phyloP scores from a whole-genome alignment of 257 asterid genomes.

The Nicotiana obtusifolia region DNA sequence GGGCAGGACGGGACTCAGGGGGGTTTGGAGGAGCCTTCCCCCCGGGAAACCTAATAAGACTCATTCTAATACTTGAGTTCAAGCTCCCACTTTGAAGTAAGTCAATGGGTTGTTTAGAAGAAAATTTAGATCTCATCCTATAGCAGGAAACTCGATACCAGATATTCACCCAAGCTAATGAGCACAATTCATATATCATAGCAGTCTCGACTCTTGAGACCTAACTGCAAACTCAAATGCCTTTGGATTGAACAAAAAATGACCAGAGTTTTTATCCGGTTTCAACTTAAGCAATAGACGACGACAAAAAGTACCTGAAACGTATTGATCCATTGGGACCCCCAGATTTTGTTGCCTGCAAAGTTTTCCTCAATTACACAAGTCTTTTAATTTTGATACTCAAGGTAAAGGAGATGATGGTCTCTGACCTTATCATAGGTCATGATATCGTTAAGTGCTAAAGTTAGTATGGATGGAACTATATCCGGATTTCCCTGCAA shows the following conservation, averaged over 20 bases:
- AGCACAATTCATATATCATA: not conserved
- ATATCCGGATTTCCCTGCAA: slow-evolving; percentile 67
- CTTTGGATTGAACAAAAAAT: slow-evolving; percentile 1
- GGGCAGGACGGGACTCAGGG: too few species aligned
- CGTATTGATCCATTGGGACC: slow-evolving; percentile 97
- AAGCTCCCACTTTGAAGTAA: too few species aligned
- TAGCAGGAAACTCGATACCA: not conserved
- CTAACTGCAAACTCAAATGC: not conserved
- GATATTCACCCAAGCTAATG: not conserved
- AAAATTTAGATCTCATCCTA: not conserved
- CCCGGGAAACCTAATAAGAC: too few species aligned
- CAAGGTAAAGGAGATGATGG: slow-evolving; percentile 9
- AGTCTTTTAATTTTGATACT: slow-evolving; percentile 14
- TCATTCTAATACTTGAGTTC: too few species aligned
- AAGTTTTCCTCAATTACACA: slow-evolving; percentile 25
- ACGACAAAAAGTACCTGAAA: slow-evolving; percentile 51
- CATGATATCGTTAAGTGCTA: slow-evolving; percentile 80
- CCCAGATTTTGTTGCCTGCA: slow-evolving; percentile 92
- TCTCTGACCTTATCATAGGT: slow-evolving; percentile 88
- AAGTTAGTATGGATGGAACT: slow-evolving; percentile 60
- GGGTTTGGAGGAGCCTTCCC: too few species aligned
- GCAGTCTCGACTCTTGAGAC: not conserved
- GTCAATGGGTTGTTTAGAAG: too few species aligned
- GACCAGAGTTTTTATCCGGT: not conserved
- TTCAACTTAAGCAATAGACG: not conserved